Percentiles rank a stretch among this genome's conserved stretches.
phyloP scores from a whole-genome alignment of 2,329 filamentous ascomycete genomes.

The Aspergillus sp. region DNA sequence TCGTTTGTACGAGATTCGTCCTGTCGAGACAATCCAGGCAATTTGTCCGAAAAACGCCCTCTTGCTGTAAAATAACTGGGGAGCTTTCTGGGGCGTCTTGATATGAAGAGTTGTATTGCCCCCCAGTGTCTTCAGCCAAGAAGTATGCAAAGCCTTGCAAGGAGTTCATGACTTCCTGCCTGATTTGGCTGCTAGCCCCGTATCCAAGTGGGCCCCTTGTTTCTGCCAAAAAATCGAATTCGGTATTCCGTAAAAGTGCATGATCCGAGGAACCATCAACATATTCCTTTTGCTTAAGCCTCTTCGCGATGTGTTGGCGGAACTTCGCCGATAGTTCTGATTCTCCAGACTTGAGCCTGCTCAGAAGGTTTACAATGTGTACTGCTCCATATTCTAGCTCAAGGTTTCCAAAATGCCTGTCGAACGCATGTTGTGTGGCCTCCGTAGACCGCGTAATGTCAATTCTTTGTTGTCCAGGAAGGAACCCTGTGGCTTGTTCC shows the following conservation, averaged over 20 bases:
- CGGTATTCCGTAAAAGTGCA: constrained; percentile 67
- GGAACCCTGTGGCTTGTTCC: constrained; percentile 82
- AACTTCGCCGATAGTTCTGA: constrained; percentile 74
- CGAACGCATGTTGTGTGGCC: constrained; percentile 87
- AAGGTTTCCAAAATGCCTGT: constrained; percentile 87
- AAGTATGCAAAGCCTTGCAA: constrained; percentile 90
- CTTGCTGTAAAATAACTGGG: constrained; percentile 75
- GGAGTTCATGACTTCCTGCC: constrained; percentile 66
- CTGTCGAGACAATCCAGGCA: constrained; percentile 93
- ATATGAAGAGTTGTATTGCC: constrained; percentile 8
- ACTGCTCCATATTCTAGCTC: constrained; percentile 81
- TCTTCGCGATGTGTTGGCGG: constrained; percentile 65
- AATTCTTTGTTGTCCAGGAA: constrained; percentile 92
- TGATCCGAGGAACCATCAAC: constrained; percentile 55
- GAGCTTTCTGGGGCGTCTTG: constrained; percentile 38
- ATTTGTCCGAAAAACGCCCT: constrained; percentile 92
- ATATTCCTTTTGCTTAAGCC: constrained; percentile 52
- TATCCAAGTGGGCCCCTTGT: constrained; percentile 80
- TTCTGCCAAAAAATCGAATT: constrained; percentile 95
- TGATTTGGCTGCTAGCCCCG: constrained; percentile 80
- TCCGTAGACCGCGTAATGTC: constrained; percentile 79
- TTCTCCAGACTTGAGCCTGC: constrained; percentile 77
- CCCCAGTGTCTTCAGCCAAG: constrained; percentile 61
- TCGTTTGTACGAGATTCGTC: constrained; percentile 91
- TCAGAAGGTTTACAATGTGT: constrained; percentile 90